These are phyloP conservation scores for Trypanosoma caninum DNA, from an alignment of 208 protist genomes.

Conservation along the genomic window DNA sequence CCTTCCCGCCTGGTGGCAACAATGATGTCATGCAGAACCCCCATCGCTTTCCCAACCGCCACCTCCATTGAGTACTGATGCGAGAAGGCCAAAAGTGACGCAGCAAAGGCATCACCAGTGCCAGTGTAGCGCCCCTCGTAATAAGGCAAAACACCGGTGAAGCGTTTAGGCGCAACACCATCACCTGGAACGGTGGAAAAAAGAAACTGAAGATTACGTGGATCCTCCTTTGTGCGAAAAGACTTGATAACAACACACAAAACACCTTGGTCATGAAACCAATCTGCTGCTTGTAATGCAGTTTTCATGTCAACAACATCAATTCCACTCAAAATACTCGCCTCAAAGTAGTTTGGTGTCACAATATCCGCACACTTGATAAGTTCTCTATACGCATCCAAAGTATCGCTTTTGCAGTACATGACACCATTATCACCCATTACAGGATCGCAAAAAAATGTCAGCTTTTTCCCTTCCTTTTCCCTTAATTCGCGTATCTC, in stretches of 20 bases:
- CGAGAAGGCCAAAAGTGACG: conserved; percentile 63
- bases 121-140: conserved; percentile 83
- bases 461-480: conserved; percentile 32
- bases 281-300: conserved; percentile 62
- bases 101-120: conserved; percentile 84
- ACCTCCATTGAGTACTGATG: conserved; percentile 46
- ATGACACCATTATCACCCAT: conserved; percentile 92
- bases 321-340: conserved; percentile 69
- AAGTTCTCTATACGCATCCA: conserved; percentile 86
- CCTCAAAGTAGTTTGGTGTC: conserved; percentile 95
- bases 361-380: conserved; percentile 73
- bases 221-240: conserved; percentile 43
- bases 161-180: conserved; percentile 29
- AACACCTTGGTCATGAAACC: conserved; percentile 77
- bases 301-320: conserved; percentile 53
- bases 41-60: conserved; percentile 77
- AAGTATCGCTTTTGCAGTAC: conserved; percentile 92
- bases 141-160: conserved; percentile 65
- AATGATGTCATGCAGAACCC: conserved; percentile 83
- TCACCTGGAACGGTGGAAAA: conserved; percentile 14
- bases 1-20: conserved; percentile 47
- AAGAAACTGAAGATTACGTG: conserved; percentile 53
- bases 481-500: conserved; percentile 57
- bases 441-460: conserved; percentile 94
- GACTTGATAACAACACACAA: conserved; percentile 84